Evolutionary conservation across 169 alveolate species (phyloP), one percentile per base, ranked within the genome.

Genomic region (Cryptosporidium muris): DNA sequence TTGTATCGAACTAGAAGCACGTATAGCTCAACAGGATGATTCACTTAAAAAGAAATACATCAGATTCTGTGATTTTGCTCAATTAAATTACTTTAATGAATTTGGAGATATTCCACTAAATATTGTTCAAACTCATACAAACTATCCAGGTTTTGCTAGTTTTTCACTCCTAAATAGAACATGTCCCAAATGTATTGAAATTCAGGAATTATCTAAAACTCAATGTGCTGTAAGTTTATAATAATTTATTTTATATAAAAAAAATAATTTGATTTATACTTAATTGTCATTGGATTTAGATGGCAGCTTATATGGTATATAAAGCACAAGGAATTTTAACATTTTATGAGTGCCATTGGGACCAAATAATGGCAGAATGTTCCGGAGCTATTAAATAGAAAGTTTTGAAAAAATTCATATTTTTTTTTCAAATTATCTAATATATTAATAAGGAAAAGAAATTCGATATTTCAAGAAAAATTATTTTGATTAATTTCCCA

Each of bases 1-100:
- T 52, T 67, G 82, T 42, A 53, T 67, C 7, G 82, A 67, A 51
- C 63, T 67, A 40, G 82, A 67, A 42, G 82, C 82, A 14, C 51
- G 82, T n/a, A 67, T 67, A 36, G 82, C 82, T 7, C 66, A 67
- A 53, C 82, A 67, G 40, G 52, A 38, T 40, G 65, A 67, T 1
- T 67, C 82, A 14, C 60, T 67, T 12, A 51, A 51, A n/a, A 67
- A 47, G 42, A 67, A 56, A 42, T 67, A 67, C 25, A 38, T 42
- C 3, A 60, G 38, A 53, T 67, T 48, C 14, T 67, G 82, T 42
- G 82, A 67, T 16, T 67, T 67, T 56, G 49, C 37, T 25, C 8
- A 67, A 42, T 40, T 67, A 51, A 38, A 67, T 40, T 51, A 45
- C 42, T 25, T 43, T 38, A 38, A 51, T 5, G 67, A 37, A 7